Conservation (phyloP, 2,329 filamentous ascomycete species). For the Paecilomyces sp. region DNA sequence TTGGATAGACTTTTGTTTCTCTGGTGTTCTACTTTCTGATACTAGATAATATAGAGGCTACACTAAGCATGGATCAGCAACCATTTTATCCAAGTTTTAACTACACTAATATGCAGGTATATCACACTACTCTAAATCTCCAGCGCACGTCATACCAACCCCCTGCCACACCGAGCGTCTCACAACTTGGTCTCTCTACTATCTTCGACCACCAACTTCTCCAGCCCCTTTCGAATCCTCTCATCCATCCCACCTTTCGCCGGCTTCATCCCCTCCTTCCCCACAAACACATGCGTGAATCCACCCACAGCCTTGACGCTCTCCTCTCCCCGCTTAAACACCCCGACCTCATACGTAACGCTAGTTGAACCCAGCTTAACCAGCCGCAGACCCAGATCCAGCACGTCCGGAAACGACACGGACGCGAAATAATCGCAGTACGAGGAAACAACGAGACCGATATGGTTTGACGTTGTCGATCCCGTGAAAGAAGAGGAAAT, state of each 20-base stretch:
- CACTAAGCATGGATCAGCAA: not conserved
- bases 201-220: slow-evolving; percentile 42
- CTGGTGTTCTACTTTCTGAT: not conserved
- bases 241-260: slow-evolving; percentile 43
- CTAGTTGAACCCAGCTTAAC: slow-evolving; percentile 79
- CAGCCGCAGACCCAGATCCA: slow-evolving; percentile 76
- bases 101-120: not conserved
- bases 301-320: slow-evolving; percentile 76
- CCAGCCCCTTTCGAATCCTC: slow-evolving; percentile 45
- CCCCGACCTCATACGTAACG: slow-evolving; percentile 80
- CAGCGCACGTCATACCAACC: not conserved
- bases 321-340: slow-evolving; percentile 70
- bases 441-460: slow-evolving; percentile 78
- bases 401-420: slow-evolving; percentile 71
- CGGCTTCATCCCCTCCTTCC: slow-evolving; percentile 64
- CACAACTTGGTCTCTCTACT: slow-evolving; percentile 19
- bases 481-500: slow-evolving; percentile 43
- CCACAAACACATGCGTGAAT: slow-evolving; percentile 85
- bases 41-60: not conserved
- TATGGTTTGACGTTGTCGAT: slow-evolving; percentile 40
- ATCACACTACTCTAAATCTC: not conserved
- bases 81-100: not conserved
- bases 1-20: too few relatives aligned
- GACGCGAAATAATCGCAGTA: slow-evolving; percentile 80
- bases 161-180: not conserved